phyloP scores from a whole-genome alignment of 2,329 filamentous ascomycete genomes.

The Colletotrichum destructivum region DNA sequence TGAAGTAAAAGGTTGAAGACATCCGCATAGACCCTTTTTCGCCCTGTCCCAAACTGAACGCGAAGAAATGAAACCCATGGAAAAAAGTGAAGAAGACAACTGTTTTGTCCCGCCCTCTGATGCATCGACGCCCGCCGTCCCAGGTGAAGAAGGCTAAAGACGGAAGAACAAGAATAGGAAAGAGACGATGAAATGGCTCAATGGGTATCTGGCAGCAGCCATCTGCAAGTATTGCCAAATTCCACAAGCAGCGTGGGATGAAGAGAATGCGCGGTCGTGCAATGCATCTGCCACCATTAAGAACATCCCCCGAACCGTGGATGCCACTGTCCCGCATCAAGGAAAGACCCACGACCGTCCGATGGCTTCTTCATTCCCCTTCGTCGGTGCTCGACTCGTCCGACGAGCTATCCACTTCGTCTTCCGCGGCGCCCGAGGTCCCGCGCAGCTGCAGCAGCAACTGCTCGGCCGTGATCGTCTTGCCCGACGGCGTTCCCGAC shows the following conservation, averaged over 20 bases:
- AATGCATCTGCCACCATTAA: not conserved
- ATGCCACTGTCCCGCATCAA: not conserved
- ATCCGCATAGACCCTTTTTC: too few relatives aligned
- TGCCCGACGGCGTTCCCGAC: conserved; percentile 44
- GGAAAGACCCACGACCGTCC: too few relatives aligned
- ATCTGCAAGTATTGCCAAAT: not conserved
- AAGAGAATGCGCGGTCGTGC: not conserved
- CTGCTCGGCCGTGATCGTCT: conserved; percentile 46
- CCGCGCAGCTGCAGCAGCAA: conserved; percentile 16
- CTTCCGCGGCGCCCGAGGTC: not conserved
- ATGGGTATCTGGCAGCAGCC: not conserved
- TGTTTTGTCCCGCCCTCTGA: not conserved
- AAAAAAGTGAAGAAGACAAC: not conserved
- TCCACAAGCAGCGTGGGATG: not conserved
- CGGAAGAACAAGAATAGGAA: too few relatives aligned
- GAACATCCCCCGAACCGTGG: not conserved
- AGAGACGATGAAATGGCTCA: not conserved
- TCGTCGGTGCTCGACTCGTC: conserved; percentile 29
- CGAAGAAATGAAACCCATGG: too few relatives aligned
- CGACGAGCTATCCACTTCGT: conserved; percentile 7
- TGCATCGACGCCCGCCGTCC: not conserved
- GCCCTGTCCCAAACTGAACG: not conserved
- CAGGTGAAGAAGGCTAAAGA: not conserved
- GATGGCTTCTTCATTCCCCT: not conserved
- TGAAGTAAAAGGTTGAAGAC: too few relatives aligned